Evolutionary conservation across 73 alveolate species (phyloP).

Genomic region (Strombidium stylifer): DNA sequence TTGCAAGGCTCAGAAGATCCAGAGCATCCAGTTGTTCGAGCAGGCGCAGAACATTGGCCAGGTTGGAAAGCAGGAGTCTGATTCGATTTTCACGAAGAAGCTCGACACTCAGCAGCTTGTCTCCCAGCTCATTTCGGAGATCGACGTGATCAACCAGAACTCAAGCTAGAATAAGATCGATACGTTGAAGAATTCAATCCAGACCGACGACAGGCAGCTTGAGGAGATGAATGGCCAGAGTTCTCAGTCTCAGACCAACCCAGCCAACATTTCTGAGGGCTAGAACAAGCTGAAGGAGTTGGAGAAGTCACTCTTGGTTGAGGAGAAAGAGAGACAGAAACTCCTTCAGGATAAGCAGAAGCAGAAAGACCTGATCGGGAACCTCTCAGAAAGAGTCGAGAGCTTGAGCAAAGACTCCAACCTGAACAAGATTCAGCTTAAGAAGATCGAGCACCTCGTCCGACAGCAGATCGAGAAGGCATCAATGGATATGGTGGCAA

Average conservation of each 20-base stretch:
- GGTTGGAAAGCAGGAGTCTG: too few relatives aligned
- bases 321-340: constrained; percentile 50
- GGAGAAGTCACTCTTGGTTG: constrained; percentile 31
- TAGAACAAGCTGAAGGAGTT: constrained; percentile 55
- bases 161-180: constrained; percentile 8
- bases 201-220: constrained; percentile 47
- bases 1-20: constrained; percentile 54
- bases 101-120: too few relatives aligned
- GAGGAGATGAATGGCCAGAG: constrained; percentile 51
- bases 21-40: constrained; percentile 63
- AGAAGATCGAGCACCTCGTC: constrained; percentile 51
- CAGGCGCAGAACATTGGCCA: too few relatives aligned
- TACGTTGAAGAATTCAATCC: constrained; percentile 41
- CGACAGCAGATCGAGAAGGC: constrained; percentile 14
- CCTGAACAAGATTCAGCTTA: constrained; percentile 52
- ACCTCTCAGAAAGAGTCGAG: constrained; percentile 44
- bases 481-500: not conserved
- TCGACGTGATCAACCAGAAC: constrained; percentile 9
- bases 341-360: constrained; percentile 24
- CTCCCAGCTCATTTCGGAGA: not conserved
- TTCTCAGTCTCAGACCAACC: constrained; percentile 28
- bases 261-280: too few relatives aligned
- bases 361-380: constrained; percentile 52
- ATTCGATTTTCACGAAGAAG: too few relatives aligned
- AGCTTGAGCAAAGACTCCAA: constrained; percentile 54